These are phyloP conservation scores for Lodderomyces theae DNA, from an alignment of 1,139 yeast species.

Conservation along the genomic window DNA sequence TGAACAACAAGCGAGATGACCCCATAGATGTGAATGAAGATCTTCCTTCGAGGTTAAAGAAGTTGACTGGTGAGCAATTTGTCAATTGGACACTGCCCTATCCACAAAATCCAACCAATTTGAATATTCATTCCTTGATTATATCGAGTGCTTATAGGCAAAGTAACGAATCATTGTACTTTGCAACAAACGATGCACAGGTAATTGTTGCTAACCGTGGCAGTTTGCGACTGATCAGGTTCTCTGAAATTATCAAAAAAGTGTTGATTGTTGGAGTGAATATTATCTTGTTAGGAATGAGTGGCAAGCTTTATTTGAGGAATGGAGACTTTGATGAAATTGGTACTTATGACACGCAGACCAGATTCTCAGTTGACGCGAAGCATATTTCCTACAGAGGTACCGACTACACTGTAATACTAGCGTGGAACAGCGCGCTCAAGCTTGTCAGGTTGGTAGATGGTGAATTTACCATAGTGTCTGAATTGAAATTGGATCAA, in stretches of 20 bases:
- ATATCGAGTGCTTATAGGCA: conserved; percentile 21
- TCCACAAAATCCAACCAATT: conserved; percentile 18
- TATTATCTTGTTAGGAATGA: conserved; percentile 38
- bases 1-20: conserved; percentile 14
- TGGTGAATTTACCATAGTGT: conserved; percentile 20
- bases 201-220: conserved; percentile 20
- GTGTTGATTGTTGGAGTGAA: conserved; percentile 20
- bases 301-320: conserved; percentile 24
- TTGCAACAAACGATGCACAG: conserved; percentile 28
- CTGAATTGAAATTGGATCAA: conserved; percentile 37
- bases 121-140: conserved; percentile 21
- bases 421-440: conserved; percentile 61
- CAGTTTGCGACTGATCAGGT: neutral
- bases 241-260: conserved; percentile 28
- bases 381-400: conserved; percentile 18
- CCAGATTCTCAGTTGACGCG: conserved; percentile 33
- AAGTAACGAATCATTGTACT: conserved; percentile 16
- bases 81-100: conserved; percentile 38
- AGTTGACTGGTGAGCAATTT: conserved; percentile 20
- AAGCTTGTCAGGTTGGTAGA: conserved; percentile 35
- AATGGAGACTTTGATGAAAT: conserved; percentile 12
- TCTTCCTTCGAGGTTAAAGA: conserved; percentile 12
- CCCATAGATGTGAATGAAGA: conserved; percentile 9
- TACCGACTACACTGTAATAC: conserved; percentile 44
- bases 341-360: conserved; percentile 25